Evolutionary conservation across 2,329 filamentous ascomycete genomes (phyloP), one percentile per base, ranked within the genome.

Genomic region (Trichophyton equinum): DNA sequence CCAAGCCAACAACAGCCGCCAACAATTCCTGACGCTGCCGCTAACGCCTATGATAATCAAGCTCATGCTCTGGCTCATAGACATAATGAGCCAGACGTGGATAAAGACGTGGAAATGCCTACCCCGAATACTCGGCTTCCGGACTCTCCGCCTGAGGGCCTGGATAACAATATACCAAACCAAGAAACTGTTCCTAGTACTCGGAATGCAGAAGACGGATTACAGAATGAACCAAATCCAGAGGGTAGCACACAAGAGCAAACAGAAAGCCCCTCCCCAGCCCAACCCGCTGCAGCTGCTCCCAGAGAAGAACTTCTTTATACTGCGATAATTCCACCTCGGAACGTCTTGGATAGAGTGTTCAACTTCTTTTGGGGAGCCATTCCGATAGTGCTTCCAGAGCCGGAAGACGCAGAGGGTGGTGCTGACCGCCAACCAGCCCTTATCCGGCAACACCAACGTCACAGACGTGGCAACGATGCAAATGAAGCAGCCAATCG

Each of bases 291-390:
- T 51, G n/a, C 44, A 8, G 18, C 44, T 20, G 11, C 22, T 11
- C 20, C 20, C 4, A 25, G 20, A 15, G 46, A 25, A 11, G 51
- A 36, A 20, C 27, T 36, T 11, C 27, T 33, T 1, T 55, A 55
- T 36, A 55, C 51, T n/a, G 3, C 13, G 4, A 11, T 55, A 55
- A 8, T n/a, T n/a, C 36, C 55, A 2, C 68, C 67, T 1, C 66
- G 66, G 36, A 63, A 61, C 8, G 13, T 71, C 3, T 33, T 65
- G 9, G 69, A 71, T 13, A 68, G 64, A 30, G 58, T 75, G 42
- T 64, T 73, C 18, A 68, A 75, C 63, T 79, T 75, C 75, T 74
- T 79, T 60, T 79, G 77, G 77, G 75, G 75, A 33, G 75, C 72
- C 40, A 68, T 77, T 11, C 65, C 68, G 15, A 66, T 68, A 18